Conservation (phyloP, 1,284 basidiomycete genomes). For the Trichosporon sp. region DNA sequence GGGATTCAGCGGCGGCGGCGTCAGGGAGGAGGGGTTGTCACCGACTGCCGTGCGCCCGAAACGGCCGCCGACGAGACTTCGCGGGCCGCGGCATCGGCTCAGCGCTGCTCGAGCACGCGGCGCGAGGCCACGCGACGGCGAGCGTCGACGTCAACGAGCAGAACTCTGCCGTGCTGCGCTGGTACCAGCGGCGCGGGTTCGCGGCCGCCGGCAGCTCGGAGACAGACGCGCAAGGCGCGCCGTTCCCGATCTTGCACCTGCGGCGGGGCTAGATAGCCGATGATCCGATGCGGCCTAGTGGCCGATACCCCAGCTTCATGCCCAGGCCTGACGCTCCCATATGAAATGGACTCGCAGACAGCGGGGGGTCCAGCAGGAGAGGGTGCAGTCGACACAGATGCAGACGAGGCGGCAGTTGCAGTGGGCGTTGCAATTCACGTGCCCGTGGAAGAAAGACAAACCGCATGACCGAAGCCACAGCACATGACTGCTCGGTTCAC, state of each 20-base stretch:
- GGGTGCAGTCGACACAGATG: no score
- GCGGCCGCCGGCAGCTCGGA: background rate
- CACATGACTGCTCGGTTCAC: background rate
- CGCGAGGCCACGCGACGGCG: background rate
- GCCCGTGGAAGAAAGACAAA: background rate
- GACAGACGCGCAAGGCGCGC: background rate
- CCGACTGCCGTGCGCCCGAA: background rate
- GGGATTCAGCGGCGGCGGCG: background rate
- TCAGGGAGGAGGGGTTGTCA: background rate
- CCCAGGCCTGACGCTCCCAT: no score
- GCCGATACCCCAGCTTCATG: background rate
- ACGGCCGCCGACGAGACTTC: background rate
- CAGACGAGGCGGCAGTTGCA: no score
- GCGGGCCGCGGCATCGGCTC: background rate
- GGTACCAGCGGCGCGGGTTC: background rate
- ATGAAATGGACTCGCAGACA: no score
- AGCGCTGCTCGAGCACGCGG: background rate
- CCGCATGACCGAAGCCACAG: background rate
- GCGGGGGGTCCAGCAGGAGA: no score
- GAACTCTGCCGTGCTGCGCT: background rate
- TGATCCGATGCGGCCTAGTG: background rate
- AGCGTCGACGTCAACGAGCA: background rate
- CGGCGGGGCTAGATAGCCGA: background rate
- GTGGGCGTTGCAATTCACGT: background rate
- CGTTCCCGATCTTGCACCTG: background rate